Base-by-base conservation (phyloP, 1,139 yeast species). In the Debaryomycetaceae sp. region DNA sequence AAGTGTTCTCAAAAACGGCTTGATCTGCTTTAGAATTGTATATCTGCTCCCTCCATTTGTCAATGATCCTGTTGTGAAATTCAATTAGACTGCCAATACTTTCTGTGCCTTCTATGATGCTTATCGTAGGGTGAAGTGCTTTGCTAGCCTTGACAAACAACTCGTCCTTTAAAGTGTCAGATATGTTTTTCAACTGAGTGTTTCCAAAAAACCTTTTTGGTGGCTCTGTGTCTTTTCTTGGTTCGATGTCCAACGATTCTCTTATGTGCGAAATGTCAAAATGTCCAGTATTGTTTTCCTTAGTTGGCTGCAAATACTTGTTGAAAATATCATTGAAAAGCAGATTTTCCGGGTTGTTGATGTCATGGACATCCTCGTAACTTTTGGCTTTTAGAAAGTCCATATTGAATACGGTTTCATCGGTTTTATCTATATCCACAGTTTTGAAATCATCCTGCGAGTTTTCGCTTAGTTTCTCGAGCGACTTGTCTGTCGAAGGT, bases 111-210 rank as follows among this genome's bases (percentile, higher is more conserved):
- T 53, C 51, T 5, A 69, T 62, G 42, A 59, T 48, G 0, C 50
- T 43, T 4, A 63, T 40, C 0, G 69, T 61, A 7, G 70, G 68
- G 1, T 29, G 40, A 42, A 69, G 56, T 0, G 69, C 65, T 3
- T 41, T 49, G 17, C 51, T 49, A 6, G 60, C 52, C 44, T 54
- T 48, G 6, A 49, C 42, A 40, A 60, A 54, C 40, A 64, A 47
- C 34, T 57, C 56, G 5, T 48, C 47, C 31, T 47, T 47, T 24
- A 55, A 40, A n/a, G 24, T 41, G 31, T 20, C 45, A 27, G 47
- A 49, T 23, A 47, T 48, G 22, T 42, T 39, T 24, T 39, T 41
- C 29, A 48, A 24, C 38, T 49, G 37, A 34, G 17, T 34, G 17
- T 9, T 34, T 8, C n/a, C 37, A 9, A 34, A 8, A 9, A n/a